phyloP scores from a whole-genome alignment of 345 rosid genomes.

The Anastatica hierochuntica region DNA sequence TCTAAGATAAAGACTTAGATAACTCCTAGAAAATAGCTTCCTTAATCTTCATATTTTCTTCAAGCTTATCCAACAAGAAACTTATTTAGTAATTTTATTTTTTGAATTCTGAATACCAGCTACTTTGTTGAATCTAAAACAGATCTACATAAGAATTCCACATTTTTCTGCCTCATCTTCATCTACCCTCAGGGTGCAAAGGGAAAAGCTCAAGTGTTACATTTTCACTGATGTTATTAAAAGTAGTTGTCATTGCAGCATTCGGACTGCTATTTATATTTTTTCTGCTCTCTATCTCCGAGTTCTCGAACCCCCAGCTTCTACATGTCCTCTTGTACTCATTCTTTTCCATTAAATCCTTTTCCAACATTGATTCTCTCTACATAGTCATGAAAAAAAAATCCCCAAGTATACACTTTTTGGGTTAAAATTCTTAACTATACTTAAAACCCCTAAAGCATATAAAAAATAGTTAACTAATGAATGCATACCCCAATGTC shows the following conservation, averaged over 20 bases:
- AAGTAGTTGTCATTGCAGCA: constrained; percentile 6
- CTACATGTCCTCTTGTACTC: constrained; percentile 81
- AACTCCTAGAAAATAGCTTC: no score
- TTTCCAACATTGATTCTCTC: constrained; percentile 31
- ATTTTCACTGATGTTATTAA: constrained; percentile 20
- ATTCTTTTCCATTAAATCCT: constrained; percentile 49
- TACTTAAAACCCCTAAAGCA: no score
- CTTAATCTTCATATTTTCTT: no score
- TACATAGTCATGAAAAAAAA: constrained; percentile 1
- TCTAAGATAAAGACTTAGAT: no score
- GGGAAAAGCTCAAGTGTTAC: constrained; percentile 96
- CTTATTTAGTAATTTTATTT: no score
- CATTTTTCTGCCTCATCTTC: constrained; percentile 15
- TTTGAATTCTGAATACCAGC: no score
- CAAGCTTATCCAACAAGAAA: no score
- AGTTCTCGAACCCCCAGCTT: constrained; percentile 69
- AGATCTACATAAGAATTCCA: constrained; percentile 28
- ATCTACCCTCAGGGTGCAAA: constrained; percentile 79
- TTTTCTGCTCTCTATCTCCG: constrained; percentile 40
- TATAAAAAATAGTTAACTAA: neutral
- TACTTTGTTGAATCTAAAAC: constrained; percentile 11
- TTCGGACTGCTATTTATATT: constrained; percentile 34
- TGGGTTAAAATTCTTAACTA: no score
- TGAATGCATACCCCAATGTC: constrained; percentile 3
- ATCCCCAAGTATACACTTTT: no score